phyloP scores from a whole-genome alignment of 176 grass and related monocot species.

The Otatea glauca region DNA sequence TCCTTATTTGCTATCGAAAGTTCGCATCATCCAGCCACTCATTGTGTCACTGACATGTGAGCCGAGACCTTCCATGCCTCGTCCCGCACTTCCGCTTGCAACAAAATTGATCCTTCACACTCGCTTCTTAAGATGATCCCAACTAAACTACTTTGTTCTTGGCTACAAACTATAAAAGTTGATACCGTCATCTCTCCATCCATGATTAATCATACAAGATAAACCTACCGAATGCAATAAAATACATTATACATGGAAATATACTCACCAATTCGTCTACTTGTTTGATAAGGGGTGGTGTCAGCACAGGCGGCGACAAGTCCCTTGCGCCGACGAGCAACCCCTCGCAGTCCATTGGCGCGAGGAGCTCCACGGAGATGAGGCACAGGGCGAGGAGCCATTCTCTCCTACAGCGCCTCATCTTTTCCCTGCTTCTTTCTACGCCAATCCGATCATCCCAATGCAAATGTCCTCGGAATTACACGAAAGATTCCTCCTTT shows the following conservation, averaged over 20 bases:
- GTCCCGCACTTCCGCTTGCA: background rate
- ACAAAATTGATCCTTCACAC: background rate
- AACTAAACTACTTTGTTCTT: slow-evolving; percentile 21
- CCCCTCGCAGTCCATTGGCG: background rate
- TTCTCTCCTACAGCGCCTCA: slow-evolving; percentile 37
- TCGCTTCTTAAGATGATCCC: background rate
- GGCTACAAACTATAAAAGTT: background rate
- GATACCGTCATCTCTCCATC: background rate
- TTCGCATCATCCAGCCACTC: too few species aligned
- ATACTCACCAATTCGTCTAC: slow-evolving; percentile 50
- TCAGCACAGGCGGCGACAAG: slow-evolving; percentile 27
- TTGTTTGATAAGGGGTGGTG: slow-evolving; percentile 38
- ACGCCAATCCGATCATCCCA: slow-evolving; percentile 40
- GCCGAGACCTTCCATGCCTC: background rate
- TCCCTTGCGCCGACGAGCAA: slow-evolving; percentile 32
- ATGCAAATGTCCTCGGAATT: background rate
- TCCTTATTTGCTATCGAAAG: too few species aligned
- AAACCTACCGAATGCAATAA: background rate
- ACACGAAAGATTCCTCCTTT: background rate
- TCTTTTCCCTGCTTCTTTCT: slow-evolving; percentile 33
- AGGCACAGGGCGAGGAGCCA: slow-evolving; percentile 42
- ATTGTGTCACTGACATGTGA: too few species aligned
- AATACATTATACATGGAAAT: slow-evolving; percentile 6
- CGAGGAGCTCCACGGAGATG: slow-evolving; percentile 38
- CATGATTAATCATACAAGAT: background rate